Base-by-base conservation (phyloP, 306 rosid species). In the Pyrus pyrifolia region DNA sequence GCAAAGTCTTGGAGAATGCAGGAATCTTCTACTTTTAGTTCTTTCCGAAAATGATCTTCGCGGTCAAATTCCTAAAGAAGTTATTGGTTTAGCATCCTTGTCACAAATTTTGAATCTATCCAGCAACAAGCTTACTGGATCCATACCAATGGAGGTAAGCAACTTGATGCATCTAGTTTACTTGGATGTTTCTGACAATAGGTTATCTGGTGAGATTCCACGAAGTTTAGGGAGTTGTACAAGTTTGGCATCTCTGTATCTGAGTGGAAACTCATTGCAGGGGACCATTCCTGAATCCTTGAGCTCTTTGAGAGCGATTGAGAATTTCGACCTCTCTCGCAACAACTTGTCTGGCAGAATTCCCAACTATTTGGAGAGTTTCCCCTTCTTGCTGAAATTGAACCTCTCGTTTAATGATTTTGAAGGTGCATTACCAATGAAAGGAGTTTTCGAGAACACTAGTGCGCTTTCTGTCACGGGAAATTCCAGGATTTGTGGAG, bases 341-440 rank as follows among this genome's bases (percentile, higher is more conserved):
- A 40, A 40, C 45, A 40, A 40, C 12, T 40, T 40, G 12, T 40
- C 3, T 8, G 12, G 45, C 45, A 40, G 45, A 0, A 40, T 40
- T 40, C 45, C 45, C 45, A 9, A 2, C 45, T 40, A 40, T 40
- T 40, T 40, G 45, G 45, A 40, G 45, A 40, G 12, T 9, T 61
- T 70, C 25, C 19, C 2, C 44, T 27, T 71, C 35, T 60, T 78
- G 44, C 15, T 6, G 11, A 42, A 69, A n/a, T 53, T 84, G 25
- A 70, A 84, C 55, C 46, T 84, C 3, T 84, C 84, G 10, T 80
- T 77, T 66, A 84, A 84, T 61, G 7, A 70, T 33, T 69, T 80
- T 23, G 62, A 44, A 29, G 87, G 82, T 31, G 67, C 68, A 17
- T 67, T 84, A 60, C 82, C 74, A 3, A 45, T 4, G 3, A 6